A percentile compares a stretch with the other conserved stretches of the same genome.
phyloP scores from a whole-genome alignment of 2,329 filamentous ascomycete species.

The Aureobasidium mangrovei region DNA sequence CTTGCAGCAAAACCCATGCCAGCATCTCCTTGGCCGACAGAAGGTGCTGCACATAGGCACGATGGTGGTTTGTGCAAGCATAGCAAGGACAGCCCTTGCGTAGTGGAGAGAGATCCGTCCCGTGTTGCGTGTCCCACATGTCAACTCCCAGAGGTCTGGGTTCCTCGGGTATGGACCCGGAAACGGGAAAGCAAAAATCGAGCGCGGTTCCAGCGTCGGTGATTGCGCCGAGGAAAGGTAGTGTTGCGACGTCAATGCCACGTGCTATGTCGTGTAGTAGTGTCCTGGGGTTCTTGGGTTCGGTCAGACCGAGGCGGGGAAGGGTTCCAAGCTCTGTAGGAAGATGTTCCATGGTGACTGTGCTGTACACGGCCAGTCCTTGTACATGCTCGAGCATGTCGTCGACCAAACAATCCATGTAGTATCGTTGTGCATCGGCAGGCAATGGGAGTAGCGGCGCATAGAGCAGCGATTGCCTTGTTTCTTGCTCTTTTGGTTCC shows the following conservation, averaged over 20 bases:
- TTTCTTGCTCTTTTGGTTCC: neutral
- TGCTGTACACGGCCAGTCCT: conserved; percentile 70
- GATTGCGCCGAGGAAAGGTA: conserved; percentile 63
- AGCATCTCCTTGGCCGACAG: conserved; percentile 92
- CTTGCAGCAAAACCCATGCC: conserved; percentile 83
- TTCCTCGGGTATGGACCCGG: conserved; percentile 13
- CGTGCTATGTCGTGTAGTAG: conserved; percentile 65
- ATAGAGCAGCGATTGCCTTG: conserved; percentile 45
- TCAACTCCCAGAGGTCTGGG: conserved; percentile 58
- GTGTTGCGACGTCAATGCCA: conserved; percentile 70
- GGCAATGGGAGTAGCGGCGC: conserved; percentile 65
- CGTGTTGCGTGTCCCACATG: conserved; percentile 61
- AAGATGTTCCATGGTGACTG: conserved; percentile 59
- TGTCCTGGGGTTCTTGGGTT: conserved; percentile 62
- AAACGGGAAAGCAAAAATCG: conserved; percentile 61
- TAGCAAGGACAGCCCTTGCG: conserved; percentile 64
- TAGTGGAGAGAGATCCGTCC: conserved; percentile 55
- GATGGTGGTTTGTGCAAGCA: conserved; percentile 72
- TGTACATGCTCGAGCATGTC: conserved; percentile 50
- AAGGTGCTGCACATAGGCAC: conserved; percentile 80
- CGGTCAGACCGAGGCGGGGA: conserved; percentile 65
- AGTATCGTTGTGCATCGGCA: conserved; percentile 67
- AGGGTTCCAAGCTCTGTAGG: conserved; percentile 51
- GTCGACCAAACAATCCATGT: conserved; percentile 64
- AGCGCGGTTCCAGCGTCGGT: conserved; percentile 84